A percentile compares a stretch with the other conserved stretches of the same genome.
Evolutionary conservation across 176 grass and related monocot genomes (phyloP).

Genomic region (Raddia distichophylla): DNA sequence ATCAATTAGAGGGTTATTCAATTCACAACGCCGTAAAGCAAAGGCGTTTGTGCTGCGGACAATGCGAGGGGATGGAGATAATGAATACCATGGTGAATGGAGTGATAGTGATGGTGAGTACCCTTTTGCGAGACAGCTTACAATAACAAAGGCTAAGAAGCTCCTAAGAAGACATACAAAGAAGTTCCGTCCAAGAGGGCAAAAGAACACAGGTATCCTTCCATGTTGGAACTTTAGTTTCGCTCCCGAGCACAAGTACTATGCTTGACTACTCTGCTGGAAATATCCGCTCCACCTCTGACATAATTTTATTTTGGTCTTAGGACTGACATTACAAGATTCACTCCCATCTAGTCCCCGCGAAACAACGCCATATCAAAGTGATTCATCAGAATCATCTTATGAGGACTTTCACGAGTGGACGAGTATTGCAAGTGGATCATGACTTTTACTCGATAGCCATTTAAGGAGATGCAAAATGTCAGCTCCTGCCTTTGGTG

Average conservation of each 20-base stretch:
- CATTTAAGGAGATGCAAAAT: not conserved
- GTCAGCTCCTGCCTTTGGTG: not conserved
- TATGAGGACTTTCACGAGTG: constrained; percentile 93
- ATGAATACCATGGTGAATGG: constrained; percentile 87
- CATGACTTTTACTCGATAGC: not conserved
- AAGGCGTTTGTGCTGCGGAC: constrained; percentile 82
- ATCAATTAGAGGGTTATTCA: constrained; percentile 96
- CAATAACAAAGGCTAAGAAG: constrained; percentile 91
- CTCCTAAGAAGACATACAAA: constrained; percentile 71
- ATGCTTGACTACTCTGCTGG: not conserved
- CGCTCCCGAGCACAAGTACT: not conserved
- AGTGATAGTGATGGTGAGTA: constrained; percentile 94
- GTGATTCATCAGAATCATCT: constrained; percentile 89
- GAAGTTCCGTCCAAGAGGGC: constrained; percentile 84
- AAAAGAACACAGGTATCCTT: constrained; percentile 77
- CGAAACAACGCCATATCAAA: constrained; percentile 84
- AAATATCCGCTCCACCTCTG: not conserved
- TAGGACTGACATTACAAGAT: constrained; percentile 72
- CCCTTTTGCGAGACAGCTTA: constrained; percentile 84
- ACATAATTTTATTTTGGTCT: not conserved
- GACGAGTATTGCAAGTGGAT: not conserved
- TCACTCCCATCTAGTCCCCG: constrained; percentile 85
- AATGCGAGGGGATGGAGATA: constrained; percentile 77
- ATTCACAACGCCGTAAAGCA: constrained; percentile 95
- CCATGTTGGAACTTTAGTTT: not conserved